Evolutionary conservation across 495 filamentous ascomycete genomes (phyloP).

Genomic region (Viridothelium virens): DNA sequence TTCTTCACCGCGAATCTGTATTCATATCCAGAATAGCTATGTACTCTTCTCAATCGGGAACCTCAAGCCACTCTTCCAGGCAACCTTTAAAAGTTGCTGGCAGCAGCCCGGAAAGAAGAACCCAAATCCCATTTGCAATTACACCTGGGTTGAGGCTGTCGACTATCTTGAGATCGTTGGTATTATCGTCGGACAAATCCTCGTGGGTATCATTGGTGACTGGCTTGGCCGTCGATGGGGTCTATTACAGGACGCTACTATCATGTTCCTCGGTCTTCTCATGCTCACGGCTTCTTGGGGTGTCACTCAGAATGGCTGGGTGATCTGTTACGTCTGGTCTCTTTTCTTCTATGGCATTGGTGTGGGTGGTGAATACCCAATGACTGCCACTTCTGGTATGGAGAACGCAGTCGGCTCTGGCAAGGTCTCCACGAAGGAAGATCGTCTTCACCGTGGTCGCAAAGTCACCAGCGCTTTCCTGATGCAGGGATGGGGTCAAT

Average conservation of each 20-base stretch:
- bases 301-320: conserved; percentile 71
- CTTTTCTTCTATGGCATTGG: conserved; percentile 87
- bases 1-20: not conserved
- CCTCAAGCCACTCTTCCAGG: conserved; percentile 64
- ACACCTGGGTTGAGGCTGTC: conserved; percentile 67
- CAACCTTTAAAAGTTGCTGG: conserved; percentile 70
- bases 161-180: conserved; percentile 81
- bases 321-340: conserved; percentile 86
- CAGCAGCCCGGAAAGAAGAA: conserved; percentile 26
- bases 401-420: conserved; percentile 81
- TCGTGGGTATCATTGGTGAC: conserved; percentile 34
- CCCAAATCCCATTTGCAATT: conserved; percentile 51
- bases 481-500: conserved; percentile 96
- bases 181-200: conserved; percentile 74
- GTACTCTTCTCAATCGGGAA: conserved; percentile 94
- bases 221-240: conserved; percentile 76
- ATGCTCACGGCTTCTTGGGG: conserved; percentile 88
- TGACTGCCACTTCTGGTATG: conserved; percentile 92
- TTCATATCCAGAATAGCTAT: conserved; percentile 43
- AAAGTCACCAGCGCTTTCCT: conserved; percentile 88
- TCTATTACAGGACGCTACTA: conserved; percentile 82
- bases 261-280: conserved; percentile 83
- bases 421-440: conserved; percentile 76
- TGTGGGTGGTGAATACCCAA: conserved; percentile 90
- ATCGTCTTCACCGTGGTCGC: conserved; percentile 85